Evolutionary conservation across 345 rosid genomes (phyloP).

Genomic region (Xanthoceras sorbifolium): DNA sequence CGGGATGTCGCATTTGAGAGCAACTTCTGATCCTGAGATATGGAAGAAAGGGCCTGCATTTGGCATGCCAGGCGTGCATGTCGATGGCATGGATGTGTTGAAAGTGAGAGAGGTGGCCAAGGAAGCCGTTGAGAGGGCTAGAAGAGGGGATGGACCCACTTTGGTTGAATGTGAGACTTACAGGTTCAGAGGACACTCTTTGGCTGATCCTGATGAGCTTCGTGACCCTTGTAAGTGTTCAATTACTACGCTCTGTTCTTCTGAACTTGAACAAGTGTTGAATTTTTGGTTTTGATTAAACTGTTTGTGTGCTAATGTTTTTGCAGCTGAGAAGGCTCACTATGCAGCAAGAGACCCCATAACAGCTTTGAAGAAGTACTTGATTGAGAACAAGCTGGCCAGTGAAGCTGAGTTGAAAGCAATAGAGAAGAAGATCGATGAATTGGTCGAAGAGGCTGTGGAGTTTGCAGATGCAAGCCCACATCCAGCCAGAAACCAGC

Average conservation of each 20-base stretch:
- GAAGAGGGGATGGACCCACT: constrained; percentile 65
- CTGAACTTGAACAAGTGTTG: too few relatives aligned
- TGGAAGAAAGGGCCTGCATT: constrained; percentile 67
- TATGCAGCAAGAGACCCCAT: constrained; percentile 62
- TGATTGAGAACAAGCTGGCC: constrained; percentile 47
- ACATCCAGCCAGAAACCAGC: constrained; percentile 51
- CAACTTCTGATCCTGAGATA: constrained; percentile 64
- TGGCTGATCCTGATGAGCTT: constrained; percentile 75
- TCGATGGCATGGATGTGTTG: constrained; percentile 68
- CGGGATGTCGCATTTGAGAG: constrained; percentile 64
- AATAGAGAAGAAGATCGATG: constrained; percentile 56
- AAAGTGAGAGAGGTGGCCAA: constrained; percentile 61
- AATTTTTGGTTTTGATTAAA: not conserved
- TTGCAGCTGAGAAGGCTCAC: constrained; percentile 55
- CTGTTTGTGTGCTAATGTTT: constrained; percentile 11
- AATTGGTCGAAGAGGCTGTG: constrained; percentile 54
- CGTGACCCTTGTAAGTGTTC: constrained; percentile 55
- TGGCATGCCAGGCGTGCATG: constrained; percentile 66
- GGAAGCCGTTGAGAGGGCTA: constrained; percentile 55
- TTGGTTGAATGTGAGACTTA: constrained; percentile 67
- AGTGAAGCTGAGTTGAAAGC: constrained; percentile 50
- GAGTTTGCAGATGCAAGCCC: constrained; percentile 62
- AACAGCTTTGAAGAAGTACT: constrained; percentile 47
- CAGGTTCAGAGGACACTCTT: constrained; percentile 67
- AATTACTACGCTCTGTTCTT: not conserved